Percentiles rank a stretch among this genome's conserved stretches.
These are phyloP conservation scores for Rhodofomes roseus DNA, from an alignment of 1,284 basidiomycete species.

Conservation along the genomic window DNA sequence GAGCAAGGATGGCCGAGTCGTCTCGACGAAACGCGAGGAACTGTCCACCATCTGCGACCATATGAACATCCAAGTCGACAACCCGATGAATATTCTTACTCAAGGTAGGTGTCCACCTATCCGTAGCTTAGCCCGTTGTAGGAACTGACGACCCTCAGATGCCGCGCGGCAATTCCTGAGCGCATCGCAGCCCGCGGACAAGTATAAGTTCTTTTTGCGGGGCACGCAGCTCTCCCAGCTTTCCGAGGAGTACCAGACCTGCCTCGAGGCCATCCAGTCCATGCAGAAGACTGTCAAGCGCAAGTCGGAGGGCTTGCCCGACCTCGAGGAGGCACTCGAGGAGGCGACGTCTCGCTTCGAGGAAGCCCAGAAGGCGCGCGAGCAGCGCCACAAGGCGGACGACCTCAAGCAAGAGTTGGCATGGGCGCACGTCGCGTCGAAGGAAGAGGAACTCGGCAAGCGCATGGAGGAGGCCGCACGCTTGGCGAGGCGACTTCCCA, in stretches of 20 bases:
- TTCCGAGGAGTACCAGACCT: conserved; percentile 80
- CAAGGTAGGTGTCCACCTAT: conserved; percentile 57
- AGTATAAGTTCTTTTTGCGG: conserved; percentile 95
- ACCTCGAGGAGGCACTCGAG: conserved; percentile 58
- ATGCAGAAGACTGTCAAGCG: conserved; percentile 60
- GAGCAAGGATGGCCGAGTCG: conserved; percentile 58
- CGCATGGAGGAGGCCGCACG: conserved; percentile 52
- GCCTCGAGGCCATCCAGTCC: conserved; percentile 67
- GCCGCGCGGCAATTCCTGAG: conserved; percentile 75
- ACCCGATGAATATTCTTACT: conserved; percentile 92
- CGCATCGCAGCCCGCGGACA: conserved; percentile 78
- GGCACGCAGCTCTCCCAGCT: conserved; percentile 93
- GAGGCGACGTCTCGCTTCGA: conserved; percentile 64
- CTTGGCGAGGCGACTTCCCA: conserved; percentile 43
- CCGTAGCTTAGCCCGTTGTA: neutral
- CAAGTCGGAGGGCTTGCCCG: conserved; percentile 73
- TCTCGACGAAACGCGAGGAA: conserved; percentile 85
- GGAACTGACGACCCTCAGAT: conserved; percentile 35
- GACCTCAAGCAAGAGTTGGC: conserved; percentile 80
- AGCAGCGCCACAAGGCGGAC: conserved; percentile 65
- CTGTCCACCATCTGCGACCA: conserved; percentile 86
- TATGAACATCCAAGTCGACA: conserved; percentile 97
- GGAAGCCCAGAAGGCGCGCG: conserved; percentile 70
- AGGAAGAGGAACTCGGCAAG: conserved; percentile 58
- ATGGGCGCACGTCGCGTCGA: conserved; percentile 84